These are phyloP conservation scores for Cytospora piceae DNA, from an alignment of 2,329 filamentous ascomycete species.

Conservation along the genomic window DNA sequence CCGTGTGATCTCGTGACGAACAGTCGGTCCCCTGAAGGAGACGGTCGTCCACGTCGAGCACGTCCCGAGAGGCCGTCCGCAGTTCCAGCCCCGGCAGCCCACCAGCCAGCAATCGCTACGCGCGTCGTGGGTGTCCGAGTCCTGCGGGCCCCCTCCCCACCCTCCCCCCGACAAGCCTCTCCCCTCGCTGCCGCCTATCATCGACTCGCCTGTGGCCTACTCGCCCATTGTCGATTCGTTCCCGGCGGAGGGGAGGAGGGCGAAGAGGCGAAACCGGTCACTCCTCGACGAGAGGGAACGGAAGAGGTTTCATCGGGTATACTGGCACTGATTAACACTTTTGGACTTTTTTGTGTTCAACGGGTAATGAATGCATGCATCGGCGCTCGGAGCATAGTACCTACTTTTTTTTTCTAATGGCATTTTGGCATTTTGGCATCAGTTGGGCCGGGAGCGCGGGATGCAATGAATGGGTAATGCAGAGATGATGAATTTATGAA, in stretches of 20 bases:
- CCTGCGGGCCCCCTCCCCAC: constrained; percentile 14
- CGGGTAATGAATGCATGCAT: not conserved
- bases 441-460: not conserved
- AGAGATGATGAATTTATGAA: not conserved
- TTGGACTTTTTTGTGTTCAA: not conserved
- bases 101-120: constrained; percentile 14
- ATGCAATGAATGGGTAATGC: not conserved
- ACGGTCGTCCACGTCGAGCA: constrained; percentile 14
- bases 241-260: constrained; percentile 3
- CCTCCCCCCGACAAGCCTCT: constrained; percentile 20
- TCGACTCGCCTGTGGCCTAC: not conserved
- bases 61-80: constrained; percentile 5
- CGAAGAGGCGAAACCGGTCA: constrained; percentile 15
- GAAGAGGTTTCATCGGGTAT: constrained; percentile 16
- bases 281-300: constrained; percentile 19
- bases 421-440: not conserved
- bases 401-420: constrained; percentile 1
- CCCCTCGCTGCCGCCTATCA: constrained; percentile 10
- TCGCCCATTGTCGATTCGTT: not conserved
- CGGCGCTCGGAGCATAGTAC: not conserved
- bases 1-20: no score
- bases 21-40: constrained; percentile 5
- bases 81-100: constrained; percentile 4
- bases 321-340: not conserved
- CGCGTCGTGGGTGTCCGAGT: constrained; percentile 12